phyloP scores from a whole-genome alignment of 345 rosid species.

The Citropsis articulata region DNA sequence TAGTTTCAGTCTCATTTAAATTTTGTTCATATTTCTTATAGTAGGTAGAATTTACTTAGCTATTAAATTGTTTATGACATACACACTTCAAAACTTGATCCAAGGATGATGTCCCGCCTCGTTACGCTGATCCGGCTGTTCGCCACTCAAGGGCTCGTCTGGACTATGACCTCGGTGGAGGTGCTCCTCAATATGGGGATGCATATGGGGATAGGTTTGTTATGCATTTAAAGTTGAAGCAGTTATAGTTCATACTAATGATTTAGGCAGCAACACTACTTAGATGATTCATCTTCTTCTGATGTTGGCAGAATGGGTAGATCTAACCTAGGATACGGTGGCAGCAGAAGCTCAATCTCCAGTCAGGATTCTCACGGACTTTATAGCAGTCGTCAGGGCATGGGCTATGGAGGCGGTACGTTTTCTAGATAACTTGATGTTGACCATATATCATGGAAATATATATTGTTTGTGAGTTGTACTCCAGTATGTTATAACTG shows the following conservation, averaged over 20 bases:
- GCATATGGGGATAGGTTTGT: slow-evolving; percentile 78
- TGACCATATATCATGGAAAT: background rate
- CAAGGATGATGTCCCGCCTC: slow-evolving; percentile 86
- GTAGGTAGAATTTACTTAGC: background rate
- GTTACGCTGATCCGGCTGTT: slow-evolving; percentile 62
- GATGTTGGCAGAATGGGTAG: slow-evolving; percentile 66
- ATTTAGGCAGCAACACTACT: background rate
- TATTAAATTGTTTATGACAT: slow-evolving; percentile 9
- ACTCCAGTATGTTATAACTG: background rate
- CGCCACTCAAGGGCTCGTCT: slow-evolving; percentile 89
- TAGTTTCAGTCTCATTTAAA: slow-evolving; percentile 22
- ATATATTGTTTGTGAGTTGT: background rate
- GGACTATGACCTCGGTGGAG: slow-evolving; percentile 68
- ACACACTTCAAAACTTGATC: slow-evolving; percentile 17
- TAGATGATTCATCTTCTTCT: slow-evolving; percentile 3
- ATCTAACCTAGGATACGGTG: slow-evolving; percentile 71
- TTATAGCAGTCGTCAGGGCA: slow-evolving; percentile 71
- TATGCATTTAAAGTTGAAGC: background rate
- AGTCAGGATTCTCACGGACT: slow-evolving; percentile 81
- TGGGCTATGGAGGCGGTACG: slow-evolving; percentile 78
- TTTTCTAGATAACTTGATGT: slow-evolving; percentile 13
- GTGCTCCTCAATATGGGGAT: slow-evolving; percentile 74
- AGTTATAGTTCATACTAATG: background rate
- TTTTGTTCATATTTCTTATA: background rate
- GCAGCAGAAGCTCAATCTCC: slow-evolving; percentile 75